Evolutionary conservation across 2,329 filamentous ascomycete species (phyloP).

Genomic region (Diaporthe sp.): DNA sequence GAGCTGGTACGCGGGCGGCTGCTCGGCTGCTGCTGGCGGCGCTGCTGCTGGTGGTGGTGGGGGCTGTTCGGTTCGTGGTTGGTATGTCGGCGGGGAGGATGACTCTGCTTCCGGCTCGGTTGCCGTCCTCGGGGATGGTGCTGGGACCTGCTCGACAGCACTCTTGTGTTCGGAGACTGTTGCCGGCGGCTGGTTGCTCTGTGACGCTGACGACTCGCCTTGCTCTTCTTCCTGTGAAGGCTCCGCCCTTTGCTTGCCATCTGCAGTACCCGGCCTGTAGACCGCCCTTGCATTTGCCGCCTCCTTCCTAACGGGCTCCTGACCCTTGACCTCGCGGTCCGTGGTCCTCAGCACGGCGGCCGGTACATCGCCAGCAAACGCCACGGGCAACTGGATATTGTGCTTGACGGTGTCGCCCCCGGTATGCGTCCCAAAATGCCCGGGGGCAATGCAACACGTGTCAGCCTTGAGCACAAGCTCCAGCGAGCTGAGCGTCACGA

Average conservation of each 20-base stretch:
- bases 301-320: not conserved
- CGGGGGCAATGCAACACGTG: constrained; percentile 41
- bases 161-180: not conserved
- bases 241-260: not conserved
- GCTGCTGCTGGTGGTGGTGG: not conserved
- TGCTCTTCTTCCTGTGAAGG: not conserved
- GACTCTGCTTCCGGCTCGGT: not conserved
- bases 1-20: constrained; percentile 11
- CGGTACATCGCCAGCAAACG: not conserved
- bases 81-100: constrained; percentile 1
- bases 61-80: not conserved
- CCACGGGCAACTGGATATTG: not conserved
- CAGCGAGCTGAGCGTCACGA: constrained; percentile 42
- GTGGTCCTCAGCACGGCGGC: not conserved
- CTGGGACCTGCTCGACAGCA: not conserved
- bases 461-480: constrained; percentile 42
- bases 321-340: not conserved
- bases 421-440: constrained; percentile 23
- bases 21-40: not conserved
- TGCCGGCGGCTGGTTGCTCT: no score
- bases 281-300: not conserved
- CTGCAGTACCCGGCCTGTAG: not conserved
- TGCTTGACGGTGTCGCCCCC: constrained; percentile 5
- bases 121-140: no score
- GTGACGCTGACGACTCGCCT: not conserved